Conservation (phyloP, 495 filamentous ascomycete genomes). For the Diplogelasinospora grovesii region DNA sequence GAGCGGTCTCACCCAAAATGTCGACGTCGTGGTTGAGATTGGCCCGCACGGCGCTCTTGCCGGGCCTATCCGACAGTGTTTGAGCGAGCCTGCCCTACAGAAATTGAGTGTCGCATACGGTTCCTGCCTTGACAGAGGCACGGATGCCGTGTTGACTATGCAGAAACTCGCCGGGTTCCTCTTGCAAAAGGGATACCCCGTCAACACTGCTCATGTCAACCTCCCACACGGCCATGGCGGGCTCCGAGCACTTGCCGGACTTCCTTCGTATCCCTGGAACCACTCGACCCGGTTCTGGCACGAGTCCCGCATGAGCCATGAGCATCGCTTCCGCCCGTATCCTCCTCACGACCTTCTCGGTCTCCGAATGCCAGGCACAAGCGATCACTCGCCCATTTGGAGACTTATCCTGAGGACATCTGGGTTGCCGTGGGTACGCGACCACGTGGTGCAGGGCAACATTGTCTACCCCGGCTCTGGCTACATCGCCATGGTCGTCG, state of each 20-base stretch:
- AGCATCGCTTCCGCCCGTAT: constrained; percentile 33
- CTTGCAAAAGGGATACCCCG: too few relatives aligned
- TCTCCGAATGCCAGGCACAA: constrained; percentile 22
- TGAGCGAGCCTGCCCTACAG: not conserved
- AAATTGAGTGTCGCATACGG: constrained; percentile 10
- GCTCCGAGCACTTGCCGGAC: constrained; percentile 9
- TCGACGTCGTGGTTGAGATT: too few relatives aligned
- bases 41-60: constrained; percentile 52
- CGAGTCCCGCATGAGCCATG: constrained; percentile 32
- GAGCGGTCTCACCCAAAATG: too few relatives aligned
- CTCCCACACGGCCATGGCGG: constrained; percentile 1
- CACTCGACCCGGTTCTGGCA: constrained; percentile 33
- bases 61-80: constrained; percentile 37
- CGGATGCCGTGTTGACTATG: constrained; percentile 15
- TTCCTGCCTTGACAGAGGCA: constrained; percentile 20
- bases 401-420: constrained; percentile 31
- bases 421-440: constrained; percentile 42
- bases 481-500: constrained; percentile 49
- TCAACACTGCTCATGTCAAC: constrained; percentile 21
- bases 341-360: constrained; percentile 42
- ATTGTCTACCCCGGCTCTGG: constrained; percentile 49
- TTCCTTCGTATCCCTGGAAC: constrained; percentile 36
- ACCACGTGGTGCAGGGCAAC: constrained; percentile 32
- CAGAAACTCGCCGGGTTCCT: constrained; percentile 26
- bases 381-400: constrained; percentile 36